These are phyloP conservation scores for Daldinia eschscholtzii DNA, from an alignment of 2,329 filamentous ascomycete species.

Conservation along the genomic window DNA sequence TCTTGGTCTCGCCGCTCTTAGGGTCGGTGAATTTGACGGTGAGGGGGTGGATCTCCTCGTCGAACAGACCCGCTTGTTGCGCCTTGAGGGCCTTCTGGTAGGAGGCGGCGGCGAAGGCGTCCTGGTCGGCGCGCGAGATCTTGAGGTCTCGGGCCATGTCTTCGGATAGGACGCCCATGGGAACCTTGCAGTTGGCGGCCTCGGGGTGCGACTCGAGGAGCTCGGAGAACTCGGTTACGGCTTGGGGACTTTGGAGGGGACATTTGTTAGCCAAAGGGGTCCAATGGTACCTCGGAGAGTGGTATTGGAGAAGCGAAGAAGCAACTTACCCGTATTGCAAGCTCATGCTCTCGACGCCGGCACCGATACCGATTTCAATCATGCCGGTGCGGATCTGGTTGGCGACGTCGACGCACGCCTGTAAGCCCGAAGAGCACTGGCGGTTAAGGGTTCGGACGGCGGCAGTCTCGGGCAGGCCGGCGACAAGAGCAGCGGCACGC, in stretches of 20 bases:
- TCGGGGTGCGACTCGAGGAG: slow-evolving; percentile 84
- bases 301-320: neutral
- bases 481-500: slow-evolving; percentile 89
- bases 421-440: slow-evolving; percentile 93
- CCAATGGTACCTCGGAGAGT: neutral
- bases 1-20: slow-evolving; percentile 87
- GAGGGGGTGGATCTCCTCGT: slow-evolving; percentile 89
- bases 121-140: slow-evolving; percentile 79
- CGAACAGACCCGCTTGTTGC: slow-evolving; percentile 89
- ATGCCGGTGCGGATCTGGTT: slow-evolving; percentile 92
- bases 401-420: slow-evolving; percentile 93
- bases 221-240: slow-evolving; percentile 93
- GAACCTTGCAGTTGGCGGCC: slow-evolving; percentile 95
- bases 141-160: slow-evolving; percentile 90
- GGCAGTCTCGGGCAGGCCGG: slow-evolving; percentile 87
- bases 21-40: slow-evolving; percentile 90
- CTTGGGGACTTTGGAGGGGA: slow-evolving; percentile 70
- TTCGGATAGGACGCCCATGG: slow-evolving; percentile 95
- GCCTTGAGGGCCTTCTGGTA: slow-evolving; percentile 92
- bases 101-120: slow-evolving; percentile 92
- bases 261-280: slow-evolving; percentile 7
- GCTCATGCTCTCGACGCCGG: slow-evolving; percentile 97
- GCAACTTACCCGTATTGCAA: slow-evolving; percentile 82
- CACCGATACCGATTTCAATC: slow-evolving; percentile 95
- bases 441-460: slow-evolving; percentile 92